These are phyloP conservation scores for Nasturtium officinale DNA, from an alignment of 345 rosid species.

Conservation along the genomic window DNA sequence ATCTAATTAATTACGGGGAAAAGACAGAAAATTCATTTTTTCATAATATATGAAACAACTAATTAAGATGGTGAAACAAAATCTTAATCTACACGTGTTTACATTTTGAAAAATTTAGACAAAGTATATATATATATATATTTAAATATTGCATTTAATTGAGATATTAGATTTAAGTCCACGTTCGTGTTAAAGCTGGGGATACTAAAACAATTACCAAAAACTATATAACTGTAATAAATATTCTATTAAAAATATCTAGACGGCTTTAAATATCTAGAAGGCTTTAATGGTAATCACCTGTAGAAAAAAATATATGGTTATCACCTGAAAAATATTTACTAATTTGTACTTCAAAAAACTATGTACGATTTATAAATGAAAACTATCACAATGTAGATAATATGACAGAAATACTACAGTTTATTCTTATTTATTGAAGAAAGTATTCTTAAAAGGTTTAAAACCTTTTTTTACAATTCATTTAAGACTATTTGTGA, in stretches of 20 bases:
- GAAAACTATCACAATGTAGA: neutral
- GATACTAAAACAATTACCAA: constrained; percentile 23
- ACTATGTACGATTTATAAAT: neutral
- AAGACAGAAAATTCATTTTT: neutral
- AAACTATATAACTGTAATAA: neutral
- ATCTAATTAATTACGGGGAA: constrained; percentile 3
- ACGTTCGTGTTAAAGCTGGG: neutral
- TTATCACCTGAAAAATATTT: constrained; percentile 16
- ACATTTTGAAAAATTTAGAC: constrained; percentile 13
- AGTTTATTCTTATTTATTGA: neutral
- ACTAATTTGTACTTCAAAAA: neutral
- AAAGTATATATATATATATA: constrained; percentile 14
- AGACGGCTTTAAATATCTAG: constrained; percentile 22
- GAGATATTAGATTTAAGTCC: neutral
- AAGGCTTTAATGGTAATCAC: constrained; percentile 23
- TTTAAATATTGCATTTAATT: neutral
- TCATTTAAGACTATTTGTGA: neutral
- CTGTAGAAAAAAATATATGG: neutral
- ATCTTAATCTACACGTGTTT: constrained; percentile 10
- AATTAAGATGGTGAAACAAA: constrained; percentile 1
- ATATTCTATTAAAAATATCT: constrained; percentile 5
- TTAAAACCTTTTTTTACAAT: neutral
- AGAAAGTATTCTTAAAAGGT: neutral
- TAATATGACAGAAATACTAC: neutral
- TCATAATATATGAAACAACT: constrained; percentile 1